phyloP scores from a whole-genome alignment of 2,329 filamentous ascomycete genomes.

The Fusarium sp. region DNA sequence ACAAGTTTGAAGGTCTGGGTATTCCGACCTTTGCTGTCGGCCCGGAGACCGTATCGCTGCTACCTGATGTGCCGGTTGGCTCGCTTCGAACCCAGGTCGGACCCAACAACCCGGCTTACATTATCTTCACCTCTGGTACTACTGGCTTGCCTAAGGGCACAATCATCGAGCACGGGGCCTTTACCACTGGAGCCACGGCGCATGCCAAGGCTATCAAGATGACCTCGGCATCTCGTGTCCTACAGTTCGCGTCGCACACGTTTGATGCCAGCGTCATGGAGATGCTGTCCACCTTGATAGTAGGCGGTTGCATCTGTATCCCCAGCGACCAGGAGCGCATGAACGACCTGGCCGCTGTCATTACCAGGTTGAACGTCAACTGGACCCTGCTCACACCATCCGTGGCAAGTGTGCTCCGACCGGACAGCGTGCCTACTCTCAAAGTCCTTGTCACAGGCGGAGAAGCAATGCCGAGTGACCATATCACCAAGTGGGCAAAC shows the following conservation, averaged over 20 bases:
- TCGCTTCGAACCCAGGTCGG: background rate
- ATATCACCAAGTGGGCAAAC: constrained; percentile 22
- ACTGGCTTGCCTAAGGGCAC: constrained; percentile 37
- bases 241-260: constrained; percentile 24
- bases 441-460: constrained; percentile 23
- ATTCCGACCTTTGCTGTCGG: background rate
- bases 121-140: constrained; percentile 39
- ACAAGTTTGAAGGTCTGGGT: background rate
- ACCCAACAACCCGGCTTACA: constrained; percentile 18
- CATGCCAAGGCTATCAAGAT: constrained; percentile 33
- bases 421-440: constrained; percentile 11
- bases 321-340: constrained; percentile 32
- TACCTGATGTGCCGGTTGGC: background rate
- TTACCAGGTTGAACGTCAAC: constrained; percentile 23
- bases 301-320: constrained; percentile 33
- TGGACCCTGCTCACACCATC: constrained; percentile 36
- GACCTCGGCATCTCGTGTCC: constrained; percentile 25
- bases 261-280: constrained; percentile 40
- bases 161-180: constrained; percentile 30
- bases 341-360: constrained; percentile 20
- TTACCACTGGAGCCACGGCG: constrained; percentile 14
- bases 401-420: constrained; percentile 23
- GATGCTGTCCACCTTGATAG: constrained; percentile 33
- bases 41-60: background rate
- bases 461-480: constrained; percentile 23